Percentiles rank a stretch among this genome's conserved stretches.
phyloP scores from a whole-genome alignment of 2,329 filamentous ascomycete species.

The Botrytis aclada region DNA sequence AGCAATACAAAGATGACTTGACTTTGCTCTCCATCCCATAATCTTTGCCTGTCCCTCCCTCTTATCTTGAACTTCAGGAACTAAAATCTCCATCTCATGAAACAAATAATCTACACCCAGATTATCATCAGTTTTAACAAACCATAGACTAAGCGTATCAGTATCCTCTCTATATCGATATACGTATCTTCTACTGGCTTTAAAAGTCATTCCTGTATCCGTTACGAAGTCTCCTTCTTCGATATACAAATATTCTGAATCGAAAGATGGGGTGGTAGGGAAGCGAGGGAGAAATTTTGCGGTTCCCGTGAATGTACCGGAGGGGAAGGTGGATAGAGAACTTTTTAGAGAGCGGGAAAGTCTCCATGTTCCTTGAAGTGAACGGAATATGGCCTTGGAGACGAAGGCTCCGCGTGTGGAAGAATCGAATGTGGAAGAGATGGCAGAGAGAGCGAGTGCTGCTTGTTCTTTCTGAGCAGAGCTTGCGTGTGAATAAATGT shows the following conservation, averaged over 20 bases:
- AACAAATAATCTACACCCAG: slow-evolving; percentile 69
- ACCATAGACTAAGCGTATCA: slow-evolving; percentile 70
- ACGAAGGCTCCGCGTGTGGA: slow-evolving; percentile 48
- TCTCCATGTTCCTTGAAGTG: slow-evolving; percentile 67
- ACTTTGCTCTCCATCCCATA: slow-evolving; percentile 48
- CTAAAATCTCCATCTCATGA: slow-evolving; percentile 64
- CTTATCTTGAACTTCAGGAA: slow-evolving; percentile 34
- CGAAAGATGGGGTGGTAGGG: slow-evolving; percentile 49
- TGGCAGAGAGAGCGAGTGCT: slow-evolving; percentile 40
- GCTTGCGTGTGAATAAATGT: slow-evolving; percentile 44
- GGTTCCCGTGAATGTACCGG: slow-evolving; percentile 61
- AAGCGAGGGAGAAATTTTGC: slow-evolving; percentile 62
- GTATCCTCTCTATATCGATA: slow-evolving; percentile 63
- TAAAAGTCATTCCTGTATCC: slow-evolving; percentile 36
- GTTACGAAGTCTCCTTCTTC: slow-evolving; percentile 65
- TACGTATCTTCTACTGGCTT: slow-evolving; percentile 63
- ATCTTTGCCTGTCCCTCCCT: background rate
- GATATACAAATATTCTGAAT: slow-evolving; percentile 61
- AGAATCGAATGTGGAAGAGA: slow-evolving; percentile 28
- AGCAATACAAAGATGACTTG: slow-evolving; percentile 66
- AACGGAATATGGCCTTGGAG: slow-evolving; percentile 65
- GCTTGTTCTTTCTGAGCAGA: slow-evolving; percentile 42
- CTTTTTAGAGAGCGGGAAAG: slow-evolving; percentile 57
- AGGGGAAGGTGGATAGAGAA: slow-evolving; percentile 55
- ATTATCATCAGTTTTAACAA: slow-evolving; percentile 57